Evolutionary conservation across 2,329 filamentous ascomycete genomes (phyloP).

Genomic region (Epichloe bromicola): DNA sequence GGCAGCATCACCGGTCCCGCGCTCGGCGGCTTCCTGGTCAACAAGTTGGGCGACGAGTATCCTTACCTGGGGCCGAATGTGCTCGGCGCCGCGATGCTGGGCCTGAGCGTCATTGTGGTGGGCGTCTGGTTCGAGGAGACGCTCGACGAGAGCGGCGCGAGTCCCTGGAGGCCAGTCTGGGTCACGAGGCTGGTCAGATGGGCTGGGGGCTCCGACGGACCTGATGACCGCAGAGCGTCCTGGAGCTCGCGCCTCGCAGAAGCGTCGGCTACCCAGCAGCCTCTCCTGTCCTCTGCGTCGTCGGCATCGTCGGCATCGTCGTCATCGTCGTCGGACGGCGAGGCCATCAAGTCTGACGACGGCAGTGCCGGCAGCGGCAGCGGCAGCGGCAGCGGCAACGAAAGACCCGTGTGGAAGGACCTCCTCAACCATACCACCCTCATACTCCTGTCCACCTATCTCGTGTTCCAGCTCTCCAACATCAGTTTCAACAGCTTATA

Average conservation of each 20-base stretch:
- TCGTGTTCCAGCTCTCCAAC: slow-evolving; percentile 88
- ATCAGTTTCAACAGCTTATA: slow-evolving; percentile 93
- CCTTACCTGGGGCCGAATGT: slow-evolving; percentile 83
- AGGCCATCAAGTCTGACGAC: slow-evolving; percentile 9
- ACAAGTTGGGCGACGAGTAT: slow-evolving; percentile 46
- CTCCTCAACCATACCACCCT: slow-evolving; percentile 72
- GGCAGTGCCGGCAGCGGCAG: slow-evolving; percentile 14
- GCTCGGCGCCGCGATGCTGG: slow-evolving; percentile 57
- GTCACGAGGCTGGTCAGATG: slow-evolving; percentile 18
- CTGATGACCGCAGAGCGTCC: slow-evolving; percentile 16
- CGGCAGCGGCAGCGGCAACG: slow-evolving; percentile 8
- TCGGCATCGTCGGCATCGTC: slow-evolving; percentile 10
- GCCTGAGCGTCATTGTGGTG: slow-evolving; percentile 59
- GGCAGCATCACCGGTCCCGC: slow-evolving; percentile 88
- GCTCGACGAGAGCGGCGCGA: slow-evolving; percentile 20
- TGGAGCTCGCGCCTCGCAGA: slow-evolving; percentile 26
- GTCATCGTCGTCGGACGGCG: slow-evolving; percentile 5
- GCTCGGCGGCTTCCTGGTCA: slow-evolving; percentile 74
- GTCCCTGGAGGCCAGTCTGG: slow-evolving; percentile 21
- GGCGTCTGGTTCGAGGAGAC: slow-evolving; percentile 82
- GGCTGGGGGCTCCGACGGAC: slow-evolving; percentile 10
- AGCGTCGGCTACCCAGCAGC: slow-evolving; percentile 12
- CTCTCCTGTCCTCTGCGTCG: slow-evolving; percentile 17
- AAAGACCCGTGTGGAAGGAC: slow-evolving; percentile 33
- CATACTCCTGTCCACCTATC: slow-evolving; percentile 69